A percentile compares a stretch with the other conserved stretches of the same genome.
Evolutionary conservation across 2,329 filamentous ascomycete genomes (phyloP).

Genomic region (Aspergillus pseudoviridinutans): DNA sequence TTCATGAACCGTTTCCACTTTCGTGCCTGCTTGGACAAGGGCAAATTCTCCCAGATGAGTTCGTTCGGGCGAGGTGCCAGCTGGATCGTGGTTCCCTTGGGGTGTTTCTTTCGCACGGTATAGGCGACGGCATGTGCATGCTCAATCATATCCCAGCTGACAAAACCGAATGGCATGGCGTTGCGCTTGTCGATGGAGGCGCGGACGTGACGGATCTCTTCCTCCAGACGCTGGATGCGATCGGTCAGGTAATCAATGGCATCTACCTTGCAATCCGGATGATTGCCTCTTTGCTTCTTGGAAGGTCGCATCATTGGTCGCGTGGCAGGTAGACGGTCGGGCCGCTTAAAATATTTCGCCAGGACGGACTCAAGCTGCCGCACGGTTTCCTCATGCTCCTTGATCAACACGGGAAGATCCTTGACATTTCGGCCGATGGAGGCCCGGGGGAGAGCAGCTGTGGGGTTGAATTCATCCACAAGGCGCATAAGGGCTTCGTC

Average conservation of each 20-base stretch:
- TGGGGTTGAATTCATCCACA: constrained; percentile 74
- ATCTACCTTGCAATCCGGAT: constrained; percentile 72
- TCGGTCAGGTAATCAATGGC: constrained; percentile 90
- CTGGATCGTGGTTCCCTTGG: constrained; percentile 69
- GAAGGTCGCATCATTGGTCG: constrained; percentile 76
- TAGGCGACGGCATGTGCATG: constrained; percentile 88
- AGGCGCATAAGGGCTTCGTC: constrained; percentile 86
- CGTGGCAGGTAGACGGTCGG: constrained; percentile 69
- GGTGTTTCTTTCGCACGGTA: constrained; percentile 73
- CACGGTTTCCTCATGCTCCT: constrained; percentile 76
- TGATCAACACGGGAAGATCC: constrained; percentile 78
- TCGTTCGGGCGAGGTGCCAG: constrained; percentile 85
- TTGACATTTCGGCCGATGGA: constrained; percentile 90
- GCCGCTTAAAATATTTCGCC: constrained; percentile 87
- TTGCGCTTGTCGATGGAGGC: constrained; percentile 79
- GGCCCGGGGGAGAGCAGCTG: constrained; percentile 71
- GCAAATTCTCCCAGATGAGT: constrained; percentile 93
- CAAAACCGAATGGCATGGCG: constrained; percentile 88
- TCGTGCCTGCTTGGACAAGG: constrained; percentile 63
- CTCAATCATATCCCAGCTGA: constrained; percentile 82
- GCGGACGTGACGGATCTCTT: constrained; percentile 78
- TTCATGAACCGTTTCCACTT: constrained; percentile 72
- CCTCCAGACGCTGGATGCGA: constrained; percentile 76
- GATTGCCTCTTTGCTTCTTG: constrained; percentile 70
- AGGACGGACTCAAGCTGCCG: constrained; percentile 77